phyloP scores from a whole-genome alignment of 2,329 filamentous ascomycete genomes.

The Hortaea werneckii region DNA sequence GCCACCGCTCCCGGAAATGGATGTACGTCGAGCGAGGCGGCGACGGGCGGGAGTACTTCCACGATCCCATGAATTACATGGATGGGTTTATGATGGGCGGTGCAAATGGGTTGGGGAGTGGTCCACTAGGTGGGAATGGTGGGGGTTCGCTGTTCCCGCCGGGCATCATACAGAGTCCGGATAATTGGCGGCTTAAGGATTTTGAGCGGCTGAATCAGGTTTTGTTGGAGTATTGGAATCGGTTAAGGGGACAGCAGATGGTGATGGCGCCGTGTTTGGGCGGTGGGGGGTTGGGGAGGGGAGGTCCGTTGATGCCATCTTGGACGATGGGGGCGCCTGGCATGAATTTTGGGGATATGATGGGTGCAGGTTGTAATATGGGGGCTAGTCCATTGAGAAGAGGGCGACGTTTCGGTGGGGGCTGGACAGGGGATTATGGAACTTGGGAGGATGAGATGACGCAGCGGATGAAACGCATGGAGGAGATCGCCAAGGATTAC shows the following conservation, averaged over 20 bases:
- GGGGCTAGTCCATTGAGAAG: neutral
- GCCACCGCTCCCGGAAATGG: conserved; percentile 11
- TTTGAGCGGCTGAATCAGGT: conserved; percentile 18
- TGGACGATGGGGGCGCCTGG: conserved; percentile 3
- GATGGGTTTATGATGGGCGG: conserved; percentile 8
- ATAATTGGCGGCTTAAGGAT: conserved; percentile 16
- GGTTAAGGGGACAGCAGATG: conserved; percentile 8
- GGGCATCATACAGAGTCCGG: conserved; percentile 8
- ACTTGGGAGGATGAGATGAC: neutral
- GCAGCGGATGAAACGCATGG: conserved; percentile 1
- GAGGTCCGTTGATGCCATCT: neutral
- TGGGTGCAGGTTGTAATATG: neutral
- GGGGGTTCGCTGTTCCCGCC: conserved; percentile 2
- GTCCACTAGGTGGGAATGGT: conserved; percentile 1
- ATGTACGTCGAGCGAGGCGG: conserved; percentile 18
- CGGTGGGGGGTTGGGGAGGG: neutral
- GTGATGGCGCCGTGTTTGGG: neutral
- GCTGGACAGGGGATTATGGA: neutral
- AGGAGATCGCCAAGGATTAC: conserved; percentile 1
- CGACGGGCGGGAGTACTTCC: conserved; percentile 14
- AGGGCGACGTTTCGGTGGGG: neutral
- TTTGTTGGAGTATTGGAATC: conserved; percentile 11
- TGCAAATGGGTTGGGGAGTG: no score
- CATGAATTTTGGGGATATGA: neutral
- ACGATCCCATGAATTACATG: conserved; percentile 16